These are phyloP conservation scores for Chaetomium fimeti DNA, from an alignment of 495 filamentous ascomycete species.

Conservation along the genomic window DNA sequence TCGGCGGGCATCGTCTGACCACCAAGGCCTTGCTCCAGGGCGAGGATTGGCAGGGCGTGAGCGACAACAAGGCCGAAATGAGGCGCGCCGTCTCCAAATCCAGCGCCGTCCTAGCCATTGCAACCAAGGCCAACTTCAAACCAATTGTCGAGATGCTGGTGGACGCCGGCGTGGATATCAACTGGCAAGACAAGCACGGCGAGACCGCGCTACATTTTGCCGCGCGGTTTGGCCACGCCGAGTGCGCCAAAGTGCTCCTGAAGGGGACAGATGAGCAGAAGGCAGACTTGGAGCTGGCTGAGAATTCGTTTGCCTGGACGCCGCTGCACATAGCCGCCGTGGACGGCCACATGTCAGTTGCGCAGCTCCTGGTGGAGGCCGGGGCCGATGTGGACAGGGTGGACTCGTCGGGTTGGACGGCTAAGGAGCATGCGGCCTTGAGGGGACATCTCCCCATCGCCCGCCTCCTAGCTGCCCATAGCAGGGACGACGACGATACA, in stretches of 20 bases:
- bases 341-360: constrained; percentile 72
- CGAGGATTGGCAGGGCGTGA: constrained; percentile 67
- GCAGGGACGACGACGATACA: constrained; percentile 31
- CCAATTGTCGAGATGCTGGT: constrained; percentile 83
- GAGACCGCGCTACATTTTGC: constrained; percentile 92
- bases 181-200: constrained; percentile 90
- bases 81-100: constrained; percentile 73
- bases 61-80: constrained; percentile 57
- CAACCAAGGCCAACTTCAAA: constrained; percentile 78
- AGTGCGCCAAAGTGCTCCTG: constrained; percentile 74
- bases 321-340: constrained; percentile 89
- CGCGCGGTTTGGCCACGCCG: constrained; percentile 78
- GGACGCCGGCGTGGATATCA: constrained; percentile 86
- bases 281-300: constrained; percentile 71
- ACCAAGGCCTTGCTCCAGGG: constrained; percentile 76
- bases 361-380: constrained; percentile 66
- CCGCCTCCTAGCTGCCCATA: constrained; percentile 53
- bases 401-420: constrained; percentile 92
- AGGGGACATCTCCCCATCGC: constrained; percentile 83
- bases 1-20: constrained; percentile 84
- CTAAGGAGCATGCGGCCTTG: constrained; percentile 87
- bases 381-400: constrained; percentile 68
- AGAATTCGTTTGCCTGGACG: constrained; percentile 89
- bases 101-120: constrained; percentile 84
- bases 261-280: constrained; percentile 66